Base-by-base conservation (phyloP, 257 asterid genomes). In the Primulina huaijiensis region DNA sequence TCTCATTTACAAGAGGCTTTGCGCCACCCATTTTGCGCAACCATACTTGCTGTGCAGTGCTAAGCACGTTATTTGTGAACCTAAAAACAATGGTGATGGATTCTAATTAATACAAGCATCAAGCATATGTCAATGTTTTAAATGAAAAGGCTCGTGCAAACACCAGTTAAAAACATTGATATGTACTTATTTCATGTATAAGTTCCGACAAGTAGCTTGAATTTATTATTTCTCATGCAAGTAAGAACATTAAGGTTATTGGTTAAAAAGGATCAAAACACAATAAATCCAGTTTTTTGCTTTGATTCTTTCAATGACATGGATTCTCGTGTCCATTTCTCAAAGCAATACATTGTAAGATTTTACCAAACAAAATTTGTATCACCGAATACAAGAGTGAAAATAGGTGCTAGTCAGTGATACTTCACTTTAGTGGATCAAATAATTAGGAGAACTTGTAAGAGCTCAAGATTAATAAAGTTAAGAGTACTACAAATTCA, bases 11-110 rank as follows among this genome's bases (percentile, higher is more conserved):
- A 70, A 52, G 86, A 79, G 98, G 98, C 77, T 87, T 88, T 16
- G 97, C 98, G 68, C 98, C 98, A 68, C 99, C 99, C 76, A 89
- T 52, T 81, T 94, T 91, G 57, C 99, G 97, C 73, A 94, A 69
- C 97, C 97, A 94, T 70, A 91, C 95, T 73, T 94, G 99, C 73
- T 94, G 99, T 65, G 93, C 97, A 10, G 99, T 94, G 86, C 95
- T 94, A 76, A 94, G 92, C 77, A 94, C 90, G 65, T 94, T 94
- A 75, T 94, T 94, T 65, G 95, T 81, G 79, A 94, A 91, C 99
- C 99, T 91, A 75, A 61, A 70, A 60, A 70, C 64, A 74, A 71
- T 9, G 12, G 20, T 35, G 46, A 64, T 59, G 29, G 68, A 23
- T 3, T 50, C 57, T 17, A 17, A 14, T 50, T 2, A 50, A 4